phyloP scores from a whole-genome alignment of 108 stramenopile species.

The Skeletonema potamos region DNA sequence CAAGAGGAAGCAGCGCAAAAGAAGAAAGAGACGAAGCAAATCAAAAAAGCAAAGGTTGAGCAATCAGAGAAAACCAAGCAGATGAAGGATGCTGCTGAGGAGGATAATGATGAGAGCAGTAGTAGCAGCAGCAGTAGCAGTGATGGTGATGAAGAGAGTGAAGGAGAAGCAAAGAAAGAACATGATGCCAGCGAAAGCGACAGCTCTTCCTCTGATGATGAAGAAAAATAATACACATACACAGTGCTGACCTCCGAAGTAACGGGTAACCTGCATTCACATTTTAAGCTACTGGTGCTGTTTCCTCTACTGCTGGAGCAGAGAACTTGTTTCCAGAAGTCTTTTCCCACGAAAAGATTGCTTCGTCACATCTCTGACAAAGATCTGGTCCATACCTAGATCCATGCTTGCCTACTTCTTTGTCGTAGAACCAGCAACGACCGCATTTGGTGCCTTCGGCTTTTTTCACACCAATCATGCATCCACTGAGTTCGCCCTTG shows the following conservation, averaged over 20 bases:
- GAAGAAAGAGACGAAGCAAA: constrained; percentile 3
- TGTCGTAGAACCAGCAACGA: constrained; percentile 92
- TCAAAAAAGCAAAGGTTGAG: constrained; percentile 10
- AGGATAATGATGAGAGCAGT: background rate
- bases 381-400: constrained; percentile 58
- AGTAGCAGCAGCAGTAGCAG: constrained; percentile 11
- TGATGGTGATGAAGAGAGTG: background rate
- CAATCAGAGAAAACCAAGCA: background rate
- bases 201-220: constrained; percentile 1
- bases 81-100: background rate
- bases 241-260: background rate
- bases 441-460: constrained; percentile 84
- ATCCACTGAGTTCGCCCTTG: constrained; percentile 63
- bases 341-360: constrained; percentile 79
- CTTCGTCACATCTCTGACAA: constrained; percentile 86
- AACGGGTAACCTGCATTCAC: background rate
- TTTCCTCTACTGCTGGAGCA: constrained; percentile 39
- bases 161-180: background rate
- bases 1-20: background rate
- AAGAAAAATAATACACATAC: background rate
- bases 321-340: constrained; percentile 61
- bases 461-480: constrained; percentile 78
- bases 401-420: constrained; percentile 63
- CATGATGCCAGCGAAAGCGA: constrained; percentile 5
- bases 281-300: constrained; percentile 46